phyloP scores from a whole-genome alignment of 169 alveolate species.

The Cryptosporidium tyzzeri region DNA sequence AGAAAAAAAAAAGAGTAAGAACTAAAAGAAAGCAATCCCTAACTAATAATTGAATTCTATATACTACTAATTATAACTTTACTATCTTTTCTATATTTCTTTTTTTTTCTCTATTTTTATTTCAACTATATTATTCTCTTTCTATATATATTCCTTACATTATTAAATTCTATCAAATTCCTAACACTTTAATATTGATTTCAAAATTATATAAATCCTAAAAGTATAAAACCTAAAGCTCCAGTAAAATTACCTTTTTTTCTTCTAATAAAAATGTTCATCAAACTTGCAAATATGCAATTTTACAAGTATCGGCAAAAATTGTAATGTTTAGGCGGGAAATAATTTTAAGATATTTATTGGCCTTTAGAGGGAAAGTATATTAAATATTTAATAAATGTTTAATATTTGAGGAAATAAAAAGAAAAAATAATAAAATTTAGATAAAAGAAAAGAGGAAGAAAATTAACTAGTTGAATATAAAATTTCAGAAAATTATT shows the following conservation, averaged over 20 bases:
- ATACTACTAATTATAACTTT: background rate
- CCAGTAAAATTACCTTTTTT: background rate
- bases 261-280: background rate
- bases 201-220: background rate
- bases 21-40: background rate
- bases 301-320: constrained; percentile 22
- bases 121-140: too few species aligned
- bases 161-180: background rate
- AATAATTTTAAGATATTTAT: constrained; percentile 24
- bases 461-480: too few species aligned
- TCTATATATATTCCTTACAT: background rate
- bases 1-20: constrained; percentile 37
- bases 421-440: background rate
- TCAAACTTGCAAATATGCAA: background rate
- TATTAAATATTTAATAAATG: background rate
- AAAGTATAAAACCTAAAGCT: too few species aligned
- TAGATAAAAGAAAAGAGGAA: background rate
- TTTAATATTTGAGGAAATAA: background rate
- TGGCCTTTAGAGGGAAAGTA: constrained; percentile 15
- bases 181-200: background rate
- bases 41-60: background rate
- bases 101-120: background rate
- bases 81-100: too few species aligned
- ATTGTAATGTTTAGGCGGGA: constrained; percentile 26
- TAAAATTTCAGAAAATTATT: background rate